Conservation (phyloP, 23 red algal species). For the Chondrus crispus region DNA sequence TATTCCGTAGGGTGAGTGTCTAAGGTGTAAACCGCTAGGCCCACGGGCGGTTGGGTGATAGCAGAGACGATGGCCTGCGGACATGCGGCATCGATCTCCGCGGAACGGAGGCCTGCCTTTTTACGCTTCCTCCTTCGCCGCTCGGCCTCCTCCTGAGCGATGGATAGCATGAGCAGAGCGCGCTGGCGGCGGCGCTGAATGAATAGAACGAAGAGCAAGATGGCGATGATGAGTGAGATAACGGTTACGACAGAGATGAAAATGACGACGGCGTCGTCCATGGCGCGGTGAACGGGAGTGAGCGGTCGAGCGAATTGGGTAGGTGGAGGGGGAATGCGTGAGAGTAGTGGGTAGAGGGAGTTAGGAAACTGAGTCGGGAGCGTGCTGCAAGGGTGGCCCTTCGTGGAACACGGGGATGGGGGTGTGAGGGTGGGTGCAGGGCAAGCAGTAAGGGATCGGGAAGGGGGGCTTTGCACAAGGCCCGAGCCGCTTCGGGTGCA, state of each 20-base stretch:
- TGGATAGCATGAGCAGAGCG: conserved; percentile 16
- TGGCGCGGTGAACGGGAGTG: background rate
- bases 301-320: background rate
- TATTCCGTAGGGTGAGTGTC: conserved; percentile 19
- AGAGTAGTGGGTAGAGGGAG: background rate
- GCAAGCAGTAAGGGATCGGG: too few relatives aligned
- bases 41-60: background rate
- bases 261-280: background rate
- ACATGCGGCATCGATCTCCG: conserved; percentile 50
- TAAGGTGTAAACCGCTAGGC: background rate
- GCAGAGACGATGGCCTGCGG: conserved; percentile 31
- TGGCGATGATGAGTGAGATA: conserved; percentile 5
- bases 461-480: too few relatives aligned
- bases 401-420: background rate
- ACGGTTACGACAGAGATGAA: conserved; percentile 16
- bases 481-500: background rate
- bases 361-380: background rate
- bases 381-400: background rate
- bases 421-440: too few relatives aligned
- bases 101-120: conserved; percentile 32
- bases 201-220: conserved; percentile 26
- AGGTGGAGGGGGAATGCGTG: background rate
- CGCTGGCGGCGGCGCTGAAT: conserved; percentile 52
- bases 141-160: conserved; percentile 56
- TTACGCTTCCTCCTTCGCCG: conserved; percentile 54